Evolutionary conservation across 1,284 basidiomycete genomes (phyloP), one percentile per base, ranked within the genome.

Genomic region (Rhodotorula sp.): DNA sequence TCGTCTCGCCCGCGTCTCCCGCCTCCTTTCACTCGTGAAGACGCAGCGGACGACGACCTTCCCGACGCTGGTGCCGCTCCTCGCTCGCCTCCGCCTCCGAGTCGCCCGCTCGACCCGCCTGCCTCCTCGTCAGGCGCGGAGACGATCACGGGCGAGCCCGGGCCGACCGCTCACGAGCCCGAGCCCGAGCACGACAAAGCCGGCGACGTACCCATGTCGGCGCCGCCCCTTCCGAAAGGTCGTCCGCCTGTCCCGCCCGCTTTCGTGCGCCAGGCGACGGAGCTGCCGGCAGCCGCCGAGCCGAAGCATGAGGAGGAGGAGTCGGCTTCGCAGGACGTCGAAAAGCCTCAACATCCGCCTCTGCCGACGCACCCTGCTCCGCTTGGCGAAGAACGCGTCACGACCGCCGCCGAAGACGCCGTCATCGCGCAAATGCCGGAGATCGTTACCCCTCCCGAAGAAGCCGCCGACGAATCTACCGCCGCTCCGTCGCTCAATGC

Each of bases 381-480:
- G 3, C 40, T 20, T 10, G 40, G 40, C 24, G 44, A 56, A 28
- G 47, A 59, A 2, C 46, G 48, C 51, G 65, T 70, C 0, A 66
- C 62, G 30, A 70, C 68, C 6, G 48, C 65, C 20, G 61, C 64
- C 34, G 68, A 70, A 30, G 61, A 59, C 47, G 30, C 48, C 7
- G 37, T 61, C 53, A 63, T 70, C 31, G 50, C 47, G 13, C 31
- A 59, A 34, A 56, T 62, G 54, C 53, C 58, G 4, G 68, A 70
- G 40, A 59, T 70, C 26, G 57, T 70, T 22, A 60, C 64, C 5
- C 68, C 68, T 26, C 59, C 68, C 31, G 64, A 66, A 31, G 68
- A 70, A 37, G 68, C 61, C 15, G 59, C 59, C 47, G 68, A 70
- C 48, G 68, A 70, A 37, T 62, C 61, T 30, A 66, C 68, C 30